Evolutionary conservation across 1,139 yeast species (phyloP), one percentile per base, ranked within the genome.

Genomic region (Protomyces pachydermus): DNA sequence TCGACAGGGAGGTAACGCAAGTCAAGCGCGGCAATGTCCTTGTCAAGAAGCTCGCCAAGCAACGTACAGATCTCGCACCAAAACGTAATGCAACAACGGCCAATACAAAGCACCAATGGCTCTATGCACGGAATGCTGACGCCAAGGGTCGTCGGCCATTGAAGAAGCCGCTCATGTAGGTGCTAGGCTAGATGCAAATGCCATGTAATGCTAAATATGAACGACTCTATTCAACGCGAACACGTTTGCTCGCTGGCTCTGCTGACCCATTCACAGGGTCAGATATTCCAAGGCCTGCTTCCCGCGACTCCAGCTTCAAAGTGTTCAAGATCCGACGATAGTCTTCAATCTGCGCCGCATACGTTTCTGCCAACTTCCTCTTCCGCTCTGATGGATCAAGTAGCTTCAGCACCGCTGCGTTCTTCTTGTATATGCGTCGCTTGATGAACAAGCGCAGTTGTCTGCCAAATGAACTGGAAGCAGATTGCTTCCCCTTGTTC

Each of bases 341-440:
- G 70, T 89, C 96, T 57, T 83, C 86, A 63, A 83, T 83, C 66
- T 89, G 78, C 14, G 85, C 77, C 65, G 81, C 81, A 71, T 84
- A 91, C 0, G 96, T 93, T 5, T 86, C 85, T 65, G 89, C 91
- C 35, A 91, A 76, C 71, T 87, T 88, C 70, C 85, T 89, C 68
- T 80, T 80, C 68, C 82, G 80, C 20, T 85, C 84, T 1, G 83
- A 79, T 35, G 78, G 79, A 63, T 86, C 91, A 74, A 90, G 77
- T 8, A 84, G 87, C 42, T 76, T 77, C 67, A 93, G 78, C 0
- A 90, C 93, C 67, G 91, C 97, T 70, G 79, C 55, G 74, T 93
- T 93, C 72, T 90, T 87, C 64, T 83, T 81, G 72, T 80, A 91
- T 38, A 93, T 75, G 68, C 97, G 79, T 69, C 79, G 81, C 74